Evolutionary conservation across 2,329 filamentous ascomycete genomes (phyloP), one percentile per base, ranked within the genome.

Genomic region (Nothophaeocryptopus gaeumannii): DNA sequence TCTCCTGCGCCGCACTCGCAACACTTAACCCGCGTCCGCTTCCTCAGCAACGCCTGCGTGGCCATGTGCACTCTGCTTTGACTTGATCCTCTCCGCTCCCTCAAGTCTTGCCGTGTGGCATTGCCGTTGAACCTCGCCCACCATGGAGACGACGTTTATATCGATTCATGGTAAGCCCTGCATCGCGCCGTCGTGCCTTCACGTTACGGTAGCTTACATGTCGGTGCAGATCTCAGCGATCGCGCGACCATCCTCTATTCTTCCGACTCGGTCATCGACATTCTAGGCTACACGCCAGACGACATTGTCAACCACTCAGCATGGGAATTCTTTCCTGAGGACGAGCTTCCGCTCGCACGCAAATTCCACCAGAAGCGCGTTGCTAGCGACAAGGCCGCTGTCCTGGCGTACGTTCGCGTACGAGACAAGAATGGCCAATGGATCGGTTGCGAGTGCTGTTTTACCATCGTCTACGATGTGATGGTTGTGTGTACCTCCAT

Each of bases 401-500:
- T 91, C 13, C 76, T 95, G 51, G 84, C 88, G 54, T 95, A 95
- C 72, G 88, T 84, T 54, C 81, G 82, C 32, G 81, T 95, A 54
- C 79, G 77, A 61, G 81, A 86, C 48, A 82, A 78, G 39, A 74
- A 85, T 62, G 87, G 86, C 12, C 74, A 78, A 46, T 95, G 86
- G 83, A 74, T 92, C 34, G 83, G 81, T 55, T 93, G 88, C 70
- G 89, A 95, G 71, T 93, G 88, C 70, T 90, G 89, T 68, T 95
- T 95, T 67, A 93, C 89, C 5, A 78, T 95, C 36, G 89, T 95
- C 37, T 87, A 95, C 68, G 86, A 95, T 77, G 88, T 93, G 15
- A 76, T 95, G 69, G 88, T 95, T 41, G 88, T 88, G 35, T 90
- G 87, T 64, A 92, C 85, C 10, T 90, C 86, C 63, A 80, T 93